phyloP scores from a whole-genome alignment of 345 rosid genomes.

The Zanthoxylum bungeanum region DNA sequence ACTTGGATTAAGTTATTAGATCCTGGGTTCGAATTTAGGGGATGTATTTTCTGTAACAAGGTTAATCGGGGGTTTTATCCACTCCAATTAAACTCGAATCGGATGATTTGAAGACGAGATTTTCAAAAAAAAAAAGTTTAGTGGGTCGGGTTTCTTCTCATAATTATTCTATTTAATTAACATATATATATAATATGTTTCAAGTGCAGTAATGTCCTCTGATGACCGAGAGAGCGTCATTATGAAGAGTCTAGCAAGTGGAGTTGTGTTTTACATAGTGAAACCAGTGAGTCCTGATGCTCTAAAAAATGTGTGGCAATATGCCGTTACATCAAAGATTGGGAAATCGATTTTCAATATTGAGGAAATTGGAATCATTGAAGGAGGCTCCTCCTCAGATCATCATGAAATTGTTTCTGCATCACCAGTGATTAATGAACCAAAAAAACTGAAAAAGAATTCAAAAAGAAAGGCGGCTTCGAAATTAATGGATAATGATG shows the following conservation, averaged over 20 bases:
- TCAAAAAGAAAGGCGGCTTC: constrained; percentile 8
- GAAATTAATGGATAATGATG: constrained; percentile 13
- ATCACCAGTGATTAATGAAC: constrained; percentile 18
- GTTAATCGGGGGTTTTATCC: no score
- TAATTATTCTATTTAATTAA: not conserved
- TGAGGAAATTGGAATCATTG: constrained; percentile 17
- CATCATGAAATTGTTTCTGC: constrained; percentile 9
- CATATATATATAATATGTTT: no score
- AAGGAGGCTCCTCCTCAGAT: not conserved
- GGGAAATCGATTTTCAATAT: constrained; percentile 24
- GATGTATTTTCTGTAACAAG: no score
- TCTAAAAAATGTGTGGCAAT: constrained; percentile 54
- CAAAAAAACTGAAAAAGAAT: not conserved
- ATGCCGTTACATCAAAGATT: constrained; percentile 36
- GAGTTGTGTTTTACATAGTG: constrained; percentile 52
- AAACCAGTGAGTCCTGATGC: constrained; percentile 57
- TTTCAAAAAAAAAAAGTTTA: no score
- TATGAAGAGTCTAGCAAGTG: constrained; percentile 42
- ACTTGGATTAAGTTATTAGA: no score
- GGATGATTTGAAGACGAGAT: no score
- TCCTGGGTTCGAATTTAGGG: no score
- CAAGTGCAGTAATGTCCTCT: constrained; percentile 61
- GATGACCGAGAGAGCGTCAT: constrained; percentile 44
- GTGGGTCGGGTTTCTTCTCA: no score
- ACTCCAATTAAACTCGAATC: no score